Base-by-base conservation (phyloP, 352 stramenopile species). In the Pythium brassicae region DNA sequence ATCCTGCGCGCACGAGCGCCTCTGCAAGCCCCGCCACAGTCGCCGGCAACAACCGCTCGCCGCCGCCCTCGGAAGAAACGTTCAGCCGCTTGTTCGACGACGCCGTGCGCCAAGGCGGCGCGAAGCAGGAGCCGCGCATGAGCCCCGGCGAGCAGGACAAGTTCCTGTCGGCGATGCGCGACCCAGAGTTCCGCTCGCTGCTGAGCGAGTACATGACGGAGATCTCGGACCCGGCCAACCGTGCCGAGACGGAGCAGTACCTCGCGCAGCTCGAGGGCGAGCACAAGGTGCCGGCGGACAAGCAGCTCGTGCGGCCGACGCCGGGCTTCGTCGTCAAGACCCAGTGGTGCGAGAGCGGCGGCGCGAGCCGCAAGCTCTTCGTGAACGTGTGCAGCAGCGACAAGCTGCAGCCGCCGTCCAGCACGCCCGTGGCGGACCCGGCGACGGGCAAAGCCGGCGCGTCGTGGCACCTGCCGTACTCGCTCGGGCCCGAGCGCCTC, bases 121-220 rank as follows among this genome's bases (percentile, higher is more conserved):
- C 32, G 8, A 37, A 26, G 12, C 32, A 63, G 54, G 47, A 47
- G 20, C 37, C 50, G 27, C 47, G 19, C 20, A 78, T 88, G 61
- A 80, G 55, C 23, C 37, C 49, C 11, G 69, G 89, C 10, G 85
- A 96, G 59, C 76, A 96, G 64, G 55, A 87, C 17, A 84, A 84
- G 56, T 97, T 98, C 66, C 68, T 95, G 32, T 78, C 82, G 49
- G 92, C 92, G 37, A 96, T 98, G 74, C 73, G 87, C 53, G 74
- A 98, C 54, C 80, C 89, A 0, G 77, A 95, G 55, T 98, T 98
- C 70, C 86, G 89, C 12, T 83, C 87, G 54, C 71, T 98, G 25
- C 66, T 98, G 42, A 86, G 89, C 53, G 93, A 98, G 34, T 98
- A 98, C 71, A 96, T 98, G 72, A 66, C 86, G 26, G 93, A 98